A percentile compares a stretch with the other conserved stretches of the same genome.
These are phyloP conservation scores for Epichloe uncinata DNA, from an alignment of 2,329 filamentous ascomycete genomes.

Conservation along the genomic window DNA sequence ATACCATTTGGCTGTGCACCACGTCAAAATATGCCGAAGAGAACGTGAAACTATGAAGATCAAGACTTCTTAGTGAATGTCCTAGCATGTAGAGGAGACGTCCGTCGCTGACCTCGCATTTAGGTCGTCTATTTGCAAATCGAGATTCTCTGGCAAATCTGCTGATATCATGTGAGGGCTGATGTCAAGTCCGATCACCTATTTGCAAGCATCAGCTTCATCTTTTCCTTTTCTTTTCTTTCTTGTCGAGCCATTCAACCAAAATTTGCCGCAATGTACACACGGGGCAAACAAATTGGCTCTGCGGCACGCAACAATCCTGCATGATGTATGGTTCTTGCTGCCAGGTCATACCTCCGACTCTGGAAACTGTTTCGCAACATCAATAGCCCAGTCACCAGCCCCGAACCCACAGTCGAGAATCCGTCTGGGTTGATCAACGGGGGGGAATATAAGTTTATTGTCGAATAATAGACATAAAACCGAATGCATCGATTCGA, in stretches of 20 bases:
- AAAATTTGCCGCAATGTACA: background rate
- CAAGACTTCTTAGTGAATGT: background rate
- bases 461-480: conserved; percentile 52
- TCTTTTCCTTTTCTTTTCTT: background rate
- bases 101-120: conserved; percentile 40
- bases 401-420: conserved; percentile 63
- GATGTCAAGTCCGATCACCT: conserved; percentile 62
- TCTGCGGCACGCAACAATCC: background rate
- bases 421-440: conserved; percentile 42
- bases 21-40: conserved; percentile 62
- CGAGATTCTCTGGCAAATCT: conserved; percentile 50
- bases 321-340: background rate
- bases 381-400: conserved; percentile 57
- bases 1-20: conserved; percentile 63
- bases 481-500: conserved; percentile 49
- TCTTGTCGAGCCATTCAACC: background rate
- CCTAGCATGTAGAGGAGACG: background rate
- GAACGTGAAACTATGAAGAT: conserved; percentile 46
- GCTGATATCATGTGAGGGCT: conserved; percentile 57
- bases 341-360: conserved; percentile 41
- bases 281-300: too few species aligned
- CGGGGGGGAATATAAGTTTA: conserved; percentile 55
- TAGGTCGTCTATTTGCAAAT: conserved; percentile 59
- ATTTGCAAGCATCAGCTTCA: background rate
- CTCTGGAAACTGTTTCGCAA: conserved; percentile 48